Conservation (phyloP, 495 filamentous ascomycete species). For the Lasiosphaeria miniovina region DNA sequence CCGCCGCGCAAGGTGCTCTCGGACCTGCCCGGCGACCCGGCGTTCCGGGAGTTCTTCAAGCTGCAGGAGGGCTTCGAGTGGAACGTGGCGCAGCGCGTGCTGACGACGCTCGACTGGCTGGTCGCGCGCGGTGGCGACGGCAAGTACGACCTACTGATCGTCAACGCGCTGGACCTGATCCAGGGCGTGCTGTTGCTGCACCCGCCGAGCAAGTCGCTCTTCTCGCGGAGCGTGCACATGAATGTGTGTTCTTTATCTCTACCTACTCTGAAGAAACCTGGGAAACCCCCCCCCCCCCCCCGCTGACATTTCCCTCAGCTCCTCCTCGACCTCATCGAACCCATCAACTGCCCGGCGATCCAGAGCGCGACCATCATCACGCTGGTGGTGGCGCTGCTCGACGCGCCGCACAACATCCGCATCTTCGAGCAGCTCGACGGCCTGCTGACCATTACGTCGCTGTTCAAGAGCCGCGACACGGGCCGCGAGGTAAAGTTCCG, state of each 20-base stretch:
- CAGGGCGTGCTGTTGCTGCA: conserved; percentile 89
- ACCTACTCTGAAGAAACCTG: not conserved
- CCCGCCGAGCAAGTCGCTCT: conserved; percentile 84
- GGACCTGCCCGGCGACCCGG: conserved; percentile 76
- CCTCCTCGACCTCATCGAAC: conserved; percentile 91
- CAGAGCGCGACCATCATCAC: conserved; percentile 87
- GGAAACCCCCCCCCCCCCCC: not conserved
- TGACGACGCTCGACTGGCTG: conserved; percentile 82
- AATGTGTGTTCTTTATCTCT: conserved; percentile 52
- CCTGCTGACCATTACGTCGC: conserved; percentile 83
- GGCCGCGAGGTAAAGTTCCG: conserved; percentile 86
- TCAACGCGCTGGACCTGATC: conserved; percentile 83
- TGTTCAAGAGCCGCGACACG: conserved; percentile 84
- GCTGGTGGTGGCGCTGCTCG: conserved; percentile 82
- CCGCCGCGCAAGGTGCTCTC: conserved; percentile 57
- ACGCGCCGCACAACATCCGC: conserved; percentile 78
- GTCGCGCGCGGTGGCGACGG: conserved; percentile 75
- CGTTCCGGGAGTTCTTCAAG: conserved; percentile 94
- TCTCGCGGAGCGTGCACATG: conserved; percentile 91
- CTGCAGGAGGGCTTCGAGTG: conserved; percentile 96
- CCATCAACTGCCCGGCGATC: conserved; percentile 84
- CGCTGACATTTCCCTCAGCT: conserved; percentile 42
- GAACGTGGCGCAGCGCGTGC: conserved; percentile 88
- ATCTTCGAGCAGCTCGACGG: conserved; percentile 93
- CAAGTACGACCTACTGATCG: conserved; percentile 84